phyloP scores from a whole-genome alignment of 768 basidiomycete species.

The Boletales sp. region DNA sequence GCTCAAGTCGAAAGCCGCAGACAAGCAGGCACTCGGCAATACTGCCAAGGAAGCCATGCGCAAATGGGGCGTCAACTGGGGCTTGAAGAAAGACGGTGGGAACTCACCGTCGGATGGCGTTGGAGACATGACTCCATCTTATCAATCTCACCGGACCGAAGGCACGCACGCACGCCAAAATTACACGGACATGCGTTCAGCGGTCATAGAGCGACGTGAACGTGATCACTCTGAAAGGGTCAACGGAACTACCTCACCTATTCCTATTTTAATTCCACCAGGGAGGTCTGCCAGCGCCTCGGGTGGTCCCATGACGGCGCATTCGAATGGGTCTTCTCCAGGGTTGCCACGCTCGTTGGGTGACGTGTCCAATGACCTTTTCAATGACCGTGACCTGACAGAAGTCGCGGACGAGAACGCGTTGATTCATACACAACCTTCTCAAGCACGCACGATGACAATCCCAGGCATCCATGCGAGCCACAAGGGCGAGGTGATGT shows the following conservation, averaged over 20 bases:
- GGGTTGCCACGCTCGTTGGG: conserved; percentile 34
- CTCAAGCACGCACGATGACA: conserved; percentile 73
- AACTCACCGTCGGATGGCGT: conserved; percentile 36
- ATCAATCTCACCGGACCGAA: conserved; percentile 33
- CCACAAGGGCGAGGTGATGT: conserved; percentile 82
- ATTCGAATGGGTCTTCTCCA: conserved; percentile 26
- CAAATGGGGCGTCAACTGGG: conserved; percentile 89
- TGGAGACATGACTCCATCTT: conserved; percentile 39
- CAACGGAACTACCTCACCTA: conserved; percentile 28
- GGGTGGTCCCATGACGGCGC: conserved; percentile 18
- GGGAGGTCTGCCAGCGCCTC: conserved; percentile 27
- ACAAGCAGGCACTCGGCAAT: conserved; percentile 83
- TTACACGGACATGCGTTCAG: conserved; percentile 73
- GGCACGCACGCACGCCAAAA: conserved; percentile 48
- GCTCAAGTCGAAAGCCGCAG: conserved; percentile 69
- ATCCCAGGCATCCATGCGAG: conserved; percentile 87
- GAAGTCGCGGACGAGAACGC: conserved; percentile 30
- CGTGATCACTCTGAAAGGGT: conserved; percentile 32
- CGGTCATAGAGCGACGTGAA: conserved; percentile 65
- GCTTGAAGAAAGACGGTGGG: conserved; percentile 52
- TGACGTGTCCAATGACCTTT: conserved; percentile 18
- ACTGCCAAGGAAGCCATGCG: conserved; percentile 86
- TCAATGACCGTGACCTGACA: conserved; percentile 31
- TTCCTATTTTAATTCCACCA: conserved; percentile 38
- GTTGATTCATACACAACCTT: conserved; percentile 72